phyloP scores from a whole-genome alignment of 768 basidiomycete genomes.

The Boletus vinaceobasis region DNA sequence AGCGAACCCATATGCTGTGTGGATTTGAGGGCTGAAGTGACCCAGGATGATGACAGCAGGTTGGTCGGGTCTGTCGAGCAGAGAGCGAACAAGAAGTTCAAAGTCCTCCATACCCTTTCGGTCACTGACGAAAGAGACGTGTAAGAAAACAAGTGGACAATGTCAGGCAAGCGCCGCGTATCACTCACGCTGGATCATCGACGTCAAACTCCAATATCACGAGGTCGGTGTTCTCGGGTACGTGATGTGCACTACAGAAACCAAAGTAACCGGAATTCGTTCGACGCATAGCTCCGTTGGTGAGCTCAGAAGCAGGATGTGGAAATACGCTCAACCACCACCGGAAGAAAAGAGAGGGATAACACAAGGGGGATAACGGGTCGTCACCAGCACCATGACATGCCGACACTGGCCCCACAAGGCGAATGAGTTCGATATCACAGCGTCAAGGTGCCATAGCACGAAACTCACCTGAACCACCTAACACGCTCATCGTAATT shows the following conservation, averaged over 20 bases:
- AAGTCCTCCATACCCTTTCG: constrained; percentile 75
- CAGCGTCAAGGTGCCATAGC: background rate
- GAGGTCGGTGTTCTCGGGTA: constrained; percentile 91
- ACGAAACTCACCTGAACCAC: constrained; percentile 71
- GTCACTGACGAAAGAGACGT: constrained; percentile 44
- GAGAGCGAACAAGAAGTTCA: constrained; percentile 87
- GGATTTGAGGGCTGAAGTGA: constrained; percentile 87
- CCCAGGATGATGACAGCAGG: constrained; percentile 95
- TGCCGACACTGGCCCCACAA: constrained; percentile 65
- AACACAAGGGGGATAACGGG: constrained; percentile 78
- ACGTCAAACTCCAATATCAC: constrained; percentile 94
- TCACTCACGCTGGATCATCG: constrained; percentile 79
- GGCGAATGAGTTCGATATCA: background rate
- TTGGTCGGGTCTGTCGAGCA: constrained; percentile 84
- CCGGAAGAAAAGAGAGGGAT: constrained; percentile 91
- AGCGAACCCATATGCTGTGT: constrained; percentile 73
- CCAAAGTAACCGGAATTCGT: constrained; percentile 94
- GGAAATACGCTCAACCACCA: constrained; percentile 99
- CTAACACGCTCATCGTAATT: constrained; percentile 85
- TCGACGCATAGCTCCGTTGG: constrained; percentile 92
- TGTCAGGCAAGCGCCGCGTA: background rate
- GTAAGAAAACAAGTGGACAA: background rate
- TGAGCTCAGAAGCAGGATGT: constrained; percentile 95
- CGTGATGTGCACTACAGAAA: constrained; percentile 88
- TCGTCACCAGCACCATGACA: constrained; percentile 94